phyloP scores from a whole-genome alignment of 2,329 filamentous ascomycete genomes.

The Cladophialophora immunda region DNA sequence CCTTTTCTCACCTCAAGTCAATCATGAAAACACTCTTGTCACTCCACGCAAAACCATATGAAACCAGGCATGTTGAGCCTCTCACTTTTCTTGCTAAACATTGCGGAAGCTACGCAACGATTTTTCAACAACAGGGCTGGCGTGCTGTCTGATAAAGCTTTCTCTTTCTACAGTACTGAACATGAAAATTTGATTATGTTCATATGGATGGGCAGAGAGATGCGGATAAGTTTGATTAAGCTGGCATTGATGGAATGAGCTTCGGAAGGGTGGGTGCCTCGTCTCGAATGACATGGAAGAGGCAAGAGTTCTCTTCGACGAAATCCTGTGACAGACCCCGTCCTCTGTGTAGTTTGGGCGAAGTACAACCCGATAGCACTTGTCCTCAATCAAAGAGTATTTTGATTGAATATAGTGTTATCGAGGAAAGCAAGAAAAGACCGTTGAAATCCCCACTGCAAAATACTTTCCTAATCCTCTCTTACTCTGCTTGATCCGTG shows the following conservation, averaged over 20 bases:
- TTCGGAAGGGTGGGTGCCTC: neutral
- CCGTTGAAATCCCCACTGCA: neutral
- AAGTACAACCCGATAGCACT: neutral
- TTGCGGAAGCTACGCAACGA: slow-evolving; percentile 9
- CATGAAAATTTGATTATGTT: slow-evolving; percentile 18
- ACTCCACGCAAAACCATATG: neutral
- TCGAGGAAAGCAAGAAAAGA: neutral
- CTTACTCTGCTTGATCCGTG: neutral
- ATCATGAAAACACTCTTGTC: slow-evolving; percentile 18
- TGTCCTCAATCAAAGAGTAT: slow-evolving; percentile 1
- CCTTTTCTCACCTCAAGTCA: slow-evolving; percentile 22
- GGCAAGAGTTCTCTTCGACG: neutral
- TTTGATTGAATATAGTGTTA: slow-evolving; percentile 11
- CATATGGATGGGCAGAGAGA: slow-evolving; percentile 20
- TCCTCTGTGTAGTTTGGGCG: neutral
- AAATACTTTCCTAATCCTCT: neutral
- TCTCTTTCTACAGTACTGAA: slow-evolving; percentile 7
- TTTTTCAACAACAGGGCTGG: neutral
- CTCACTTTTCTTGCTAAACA: slow-evolving; percentile 4
- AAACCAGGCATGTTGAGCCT: slow-evolving; percentile 7
- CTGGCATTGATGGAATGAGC: slow-evolving; percentile 21
- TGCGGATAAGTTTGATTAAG: slow-evolving; percentile 10
- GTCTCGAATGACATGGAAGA: slow-evolving; percentile 7
- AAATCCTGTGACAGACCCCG: neutral
- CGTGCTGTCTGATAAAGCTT: slow-evolving; percentile 2